phyloP scores from a whole-genome alignment of 2,329 filamentous ascomycete genomes.

The Epichloe glyceriae region DNA sequence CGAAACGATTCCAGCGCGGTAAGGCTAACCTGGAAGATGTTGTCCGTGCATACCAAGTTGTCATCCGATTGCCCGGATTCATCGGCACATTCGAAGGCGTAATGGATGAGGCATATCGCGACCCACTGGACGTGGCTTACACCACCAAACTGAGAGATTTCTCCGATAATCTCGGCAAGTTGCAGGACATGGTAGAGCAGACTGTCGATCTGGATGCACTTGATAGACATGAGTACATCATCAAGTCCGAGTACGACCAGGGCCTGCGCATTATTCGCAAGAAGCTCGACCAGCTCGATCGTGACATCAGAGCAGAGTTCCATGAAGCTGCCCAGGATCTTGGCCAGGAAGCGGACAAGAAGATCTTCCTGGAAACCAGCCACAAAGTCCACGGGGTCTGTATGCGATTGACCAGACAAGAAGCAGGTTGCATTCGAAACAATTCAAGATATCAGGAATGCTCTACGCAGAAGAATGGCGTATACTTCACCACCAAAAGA shows the following conservation, averaged over 20 bases:
- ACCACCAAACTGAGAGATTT: constrained; percentile 69
- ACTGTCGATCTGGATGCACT: constrained; percentile 92
- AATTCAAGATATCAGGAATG: constrained; percentile 85
- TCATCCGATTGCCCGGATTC: constrained; percentile 83
- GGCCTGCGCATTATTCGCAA: constrained; percentile 75
- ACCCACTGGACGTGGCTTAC: constrained; percentile 75
- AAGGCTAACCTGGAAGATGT: constrained; percentile 91
- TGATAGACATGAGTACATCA: constrained; percentile 95
- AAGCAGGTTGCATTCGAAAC: constrained; percentile 87
- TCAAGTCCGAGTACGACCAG: constrained; percentile 97
- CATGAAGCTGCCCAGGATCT: constrained; percentile 65
- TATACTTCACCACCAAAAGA: constrained; percentile 87
- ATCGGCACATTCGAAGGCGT: constrained; percentile 79
- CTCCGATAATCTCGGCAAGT: constrained; percentile 65
- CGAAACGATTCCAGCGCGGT: constrained; percentile 88
- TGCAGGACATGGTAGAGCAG: constrained; percentile 97
- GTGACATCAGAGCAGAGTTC: constrained; percentile 77
- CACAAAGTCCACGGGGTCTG: constrained; percentile 95
- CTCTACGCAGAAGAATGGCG: constrained; percentile 96
- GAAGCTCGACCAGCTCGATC: constrained; percentile 73
- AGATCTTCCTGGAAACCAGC: constrained; percentile 83
- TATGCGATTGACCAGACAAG: constrained; percentile 80
- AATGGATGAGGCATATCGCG: constrained; percentile 89
- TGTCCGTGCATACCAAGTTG: constrained; percentile 85
- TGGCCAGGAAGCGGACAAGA: constrained; percentile 90